Evolutionary conservation across 2,329 filamentous ascomycete genomes (phyloP).

Genomic region (Claviceps humidiphila): DNA sequence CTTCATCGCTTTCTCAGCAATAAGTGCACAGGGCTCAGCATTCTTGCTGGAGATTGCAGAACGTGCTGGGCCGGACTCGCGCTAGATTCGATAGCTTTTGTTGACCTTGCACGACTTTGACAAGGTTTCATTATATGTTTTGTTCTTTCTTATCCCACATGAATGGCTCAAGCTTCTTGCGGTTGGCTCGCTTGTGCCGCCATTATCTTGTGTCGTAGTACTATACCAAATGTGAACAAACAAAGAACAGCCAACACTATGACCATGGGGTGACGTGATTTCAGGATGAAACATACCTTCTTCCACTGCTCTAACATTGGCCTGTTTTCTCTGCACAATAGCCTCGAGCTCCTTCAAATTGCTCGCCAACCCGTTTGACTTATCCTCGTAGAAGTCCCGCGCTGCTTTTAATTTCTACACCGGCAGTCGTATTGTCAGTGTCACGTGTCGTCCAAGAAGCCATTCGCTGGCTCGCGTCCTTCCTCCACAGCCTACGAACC

Average conservation of each 20-base stretch:
- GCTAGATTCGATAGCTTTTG: not conserved
- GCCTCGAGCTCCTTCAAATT: conserved; percentile 44
- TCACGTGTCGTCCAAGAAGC: not conserved
- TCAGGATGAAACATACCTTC: conserved; percentile 48
- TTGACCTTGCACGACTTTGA: not conserved
- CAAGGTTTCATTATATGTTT: not conserved
- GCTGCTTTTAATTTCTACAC: conserved; percentile 39
- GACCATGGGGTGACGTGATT: not conserved
- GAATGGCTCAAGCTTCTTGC: not conserved
- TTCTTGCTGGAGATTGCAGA: not conserved
- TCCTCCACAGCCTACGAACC: conserved; percentile 26
- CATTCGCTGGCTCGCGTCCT: too few species aligned
- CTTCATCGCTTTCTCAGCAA: too few species aligned
- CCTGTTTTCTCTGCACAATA: conserved; percentile 58
- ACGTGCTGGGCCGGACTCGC: not conserved
- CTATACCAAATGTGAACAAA: conserved; percentile 11
- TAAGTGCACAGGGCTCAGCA: not conserved
- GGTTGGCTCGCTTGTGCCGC: not conserved
- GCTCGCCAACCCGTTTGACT: conserved; percentile 37
- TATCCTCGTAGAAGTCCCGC: conserved; percentile 42
- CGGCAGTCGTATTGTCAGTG: conserved; percentile 3
- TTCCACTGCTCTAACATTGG: conserved; percentile 75
- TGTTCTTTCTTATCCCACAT: not conserved
- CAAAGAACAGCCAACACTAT: not conserved
- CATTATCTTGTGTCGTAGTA: conserved; percentile 22